Evolutionary conservation across 1,284 basidiomycete species (phyloP), one percentile per base, ranked within the genome.

Genomic region (Cryptococcus sp.): DNA sequence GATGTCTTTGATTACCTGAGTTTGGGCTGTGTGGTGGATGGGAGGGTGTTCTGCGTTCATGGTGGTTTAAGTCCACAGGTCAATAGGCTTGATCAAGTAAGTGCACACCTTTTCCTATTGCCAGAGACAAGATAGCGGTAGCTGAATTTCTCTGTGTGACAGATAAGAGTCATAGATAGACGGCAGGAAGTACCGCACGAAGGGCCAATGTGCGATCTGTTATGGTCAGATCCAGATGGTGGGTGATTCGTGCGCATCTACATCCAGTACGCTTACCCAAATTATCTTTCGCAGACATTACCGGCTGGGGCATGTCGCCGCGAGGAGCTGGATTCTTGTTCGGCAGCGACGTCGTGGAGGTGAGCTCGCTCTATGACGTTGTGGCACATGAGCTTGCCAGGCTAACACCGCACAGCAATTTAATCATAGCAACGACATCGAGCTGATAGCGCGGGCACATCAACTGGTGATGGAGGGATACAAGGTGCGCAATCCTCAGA

Each of bases 111-210:
- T 19, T 7, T 19, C 6, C 5, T 27, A 15, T 19, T 39, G 3
- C 20, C 5, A 43, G 6, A 43, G 41, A 19, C 47, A 16, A 16
- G 10, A 23, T 16, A 20, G 11, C n/a, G 7, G 35, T 0, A 42
- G 57, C 65, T 66, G 47, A 63, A 42, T n/a, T 25, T 57, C 64
- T 63, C 52, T 64, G 25, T 58, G 51, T 20, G 5, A 3, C 78
- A 97, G 92, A 98, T 99, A 72, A 88, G 95, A 47, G 85, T 87
- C 43, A 95, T 99, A 67, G 95, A 98, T 81, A 82, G 95, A 38
- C 94, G 96, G 78, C 93, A 98, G 79, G 95, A 99, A 76, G 96
- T 99, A 13, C 95, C 95, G n/a, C 96, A 99, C 76, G 95, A 99
- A 75, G 95, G 96, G 10, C 88, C 93, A 8, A 98, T 99, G 94